Evolutionary conservation across 306 rosid genomes (phyloP).

Genomic region (Glycine soja): DNA sequence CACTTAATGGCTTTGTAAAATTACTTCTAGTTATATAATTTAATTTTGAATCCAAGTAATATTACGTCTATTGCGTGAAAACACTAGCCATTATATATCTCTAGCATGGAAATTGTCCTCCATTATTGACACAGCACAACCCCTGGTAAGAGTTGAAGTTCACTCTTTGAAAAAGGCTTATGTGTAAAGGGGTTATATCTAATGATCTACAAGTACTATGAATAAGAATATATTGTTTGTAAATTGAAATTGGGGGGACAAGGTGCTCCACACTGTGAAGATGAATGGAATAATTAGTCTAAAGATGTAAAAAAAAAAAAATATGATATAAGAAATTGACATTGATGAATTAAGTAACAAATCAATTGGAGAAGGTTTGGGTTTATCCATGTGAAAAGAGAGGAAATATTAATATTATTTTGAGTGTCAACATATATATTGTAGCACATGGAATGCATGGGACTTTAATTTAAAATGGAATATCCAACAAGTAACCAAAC

Average conservation of each 20-base stretch:
- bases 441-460: slow-evolving; percentile 16
- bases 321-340: slow-evolving; percentile 9
- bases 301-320: background rate
- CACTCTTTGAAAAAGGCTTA: slow-evolving; percentile 11
- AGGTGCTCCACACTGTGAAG: slow-evolving; percentile 14
- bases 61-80: too few species aligned
- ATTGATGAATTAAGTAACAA: slow-evolving; percentile 1
- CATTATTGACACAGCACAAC: slow-evolving; percentile 15
- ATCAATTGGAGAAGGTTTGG: slow-evolving; percentile 4
- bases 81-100: too few species aligned
- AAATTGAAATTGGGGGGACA: slow-evolving; percentile 36
- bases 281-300: background rate
- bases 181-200: slow-evolving; percentile 20
- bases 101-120: too few species aligned
- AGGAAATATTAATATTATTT: slow-evolving; percentile 26
- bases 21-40: background rate
- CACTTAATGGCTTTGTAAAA: slow-evolving; percentile 35
- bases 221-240: slow-evolving; percentile 40
- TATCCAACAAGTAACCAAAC: slow-evolving; percentile 1
- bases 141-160: slow-evolving; percentile 41
- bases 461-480: slow-evolving; percentile 28
- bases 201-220: slow-evolving; percentile 23
- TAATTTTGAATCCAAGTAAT: background rate
- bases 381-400: slow-evolving; percentile 37
- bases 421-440: slow-evolving; percentile 19